Percentiles rank a stretch among this genome's conserved stretches.
phyloP scores from a whole-genome alignment of 2,329 filamentous ascomycete species.

The Cladosporium sp. region DNA sequence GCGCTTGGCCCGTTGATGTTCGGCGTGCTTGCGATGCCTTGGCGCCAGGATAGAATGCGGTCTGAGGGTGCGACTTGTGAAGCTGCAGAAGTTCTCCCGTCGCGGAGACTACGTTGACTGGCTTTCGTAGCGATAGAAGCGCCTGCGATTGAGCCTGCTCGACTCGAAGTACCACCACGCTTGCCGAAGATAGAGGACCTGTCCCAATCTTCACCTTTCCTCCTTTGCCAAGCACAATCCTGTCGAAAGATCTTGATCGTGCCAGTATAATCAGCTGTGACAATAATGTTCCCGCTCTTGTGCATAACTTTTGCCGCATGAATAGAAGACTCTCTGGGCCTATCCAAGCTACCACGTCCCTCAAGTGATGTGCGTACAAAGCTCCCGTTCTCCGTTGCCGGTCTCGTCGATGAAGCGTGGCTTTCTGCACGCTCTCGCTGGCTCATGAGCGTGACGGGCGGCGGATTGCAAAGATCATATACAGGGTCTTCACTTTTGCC shows the following conservation, averaged over 20 bases:
- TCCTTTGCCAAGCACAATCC: constrained; percentile 80
- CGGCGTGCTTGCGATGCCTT: constrained; percentile 55
- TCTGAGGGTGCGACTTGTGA: constrained; percentile 55
- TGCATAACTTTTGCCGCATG: constrained; percentile 58
- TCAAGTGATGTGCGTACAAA: constrained; percentile 16
- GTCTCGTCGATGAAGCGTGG: constrained; percentile 42
- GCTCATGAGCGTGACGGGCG: constrained; percentile 76
- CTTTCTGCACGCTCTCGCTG: constrained; percentile 56
- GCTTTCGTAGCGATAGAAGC: constrained; percentile 39
- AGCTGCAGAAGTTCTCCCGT: constrained; percentile 25
- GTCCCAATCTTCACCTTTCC: constrained; percentile 69
- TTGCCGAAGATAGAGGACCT: constrained; percentile 68
- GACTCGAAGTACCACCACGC: constrained; percentile 33
- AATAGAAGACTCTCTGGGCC: constrained; percentile 12
- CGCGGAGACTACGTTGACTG: constrained; percentile 29
- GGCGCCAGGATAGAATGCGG: constrained; percentile 83
- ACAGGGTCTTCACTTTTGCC: constrained; percentile 82
- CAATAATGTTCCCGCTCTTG: constrained; percentile 78
- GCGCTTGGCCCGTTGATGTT: neutral
- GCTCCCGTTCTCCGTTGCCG: constrained; percentile 40
- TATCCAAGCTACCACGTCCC: constrained; percentile 4
- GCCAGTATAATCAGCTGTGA: constrained; percentile 84
- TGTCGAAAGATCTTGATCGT: constrained; percentile 93
- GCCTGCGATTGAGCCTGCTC: constrained; percentile 3
- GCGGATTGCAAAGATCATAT: constrained; percentile 95